Evolutionary conservation across 352 stramenopile species (phyloP).

Genomic region (Phytophthora chlamydospora): DNA sequence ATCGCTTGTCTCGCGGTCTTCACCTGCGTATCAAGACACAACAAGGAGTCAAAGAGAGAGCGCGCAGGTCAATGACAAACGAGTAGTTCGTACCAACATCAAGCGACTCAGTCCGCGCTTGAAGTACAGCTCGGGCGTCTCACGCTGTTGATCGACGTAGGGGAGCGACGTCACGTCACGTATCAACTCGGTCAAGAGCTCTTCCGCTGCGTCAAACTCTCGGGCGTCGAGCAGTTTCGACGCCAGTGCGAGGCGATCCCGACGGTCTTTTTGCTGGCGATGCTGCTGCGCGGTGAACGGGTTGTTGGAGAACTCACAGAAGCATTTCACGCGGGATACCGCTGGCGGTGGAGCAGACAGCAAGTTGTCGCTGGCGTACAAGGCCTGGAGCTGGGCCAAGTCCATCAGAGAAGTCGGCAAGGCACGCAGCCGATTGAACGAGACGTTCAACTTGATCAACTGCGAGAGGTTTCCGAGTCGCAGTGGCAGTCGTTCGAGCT

Average conservation of each 20-base stretch:
- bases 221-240: constrained; percentile 35
- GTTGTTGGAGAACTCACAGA: constrained; percentile 72
- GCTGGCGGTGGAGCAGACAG: constrained; percentile 39
- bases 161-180: constrained; percentile 20
- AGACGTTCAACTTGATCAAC: constrained; percentile 49
- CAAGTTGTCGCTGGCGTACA: constrained; percentile 59
- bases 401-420: constrained; percentile 62
- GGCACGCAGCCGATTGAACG: constrained; percentile 49
- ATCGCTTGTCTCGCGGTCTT: constrained; percentile 29
- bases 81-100: constrained; percentile 36
- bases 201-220: constrained; percentile 37
- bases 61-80: neutral
- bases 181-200: constrained; percentile 39
- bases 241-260: constrained; percentile 31
- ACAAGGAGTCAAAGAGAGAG: neutral
- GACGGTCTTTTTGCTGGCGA: constrained; percentile 11
- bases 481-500: constrained; percentile 41
- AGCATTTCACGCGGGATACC: constrained; percentile 34
- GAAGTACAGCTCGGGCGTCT: constrained; percentile 40
- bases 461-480: constrained; percentile 39
- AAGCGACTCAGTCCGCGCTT: constrained; percentile 54
- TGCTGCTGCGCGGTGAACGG: constrained; percentile 46
- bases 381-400: constrained; percentile 38
- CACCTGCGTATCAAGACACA: constrained; percentile 2
- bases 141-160: constrained; percentile 23